Base-by-base conservation (phyloP, 2,329 filamentous ascomycete species). In the Chaetomiaceae sp. region DNA sequence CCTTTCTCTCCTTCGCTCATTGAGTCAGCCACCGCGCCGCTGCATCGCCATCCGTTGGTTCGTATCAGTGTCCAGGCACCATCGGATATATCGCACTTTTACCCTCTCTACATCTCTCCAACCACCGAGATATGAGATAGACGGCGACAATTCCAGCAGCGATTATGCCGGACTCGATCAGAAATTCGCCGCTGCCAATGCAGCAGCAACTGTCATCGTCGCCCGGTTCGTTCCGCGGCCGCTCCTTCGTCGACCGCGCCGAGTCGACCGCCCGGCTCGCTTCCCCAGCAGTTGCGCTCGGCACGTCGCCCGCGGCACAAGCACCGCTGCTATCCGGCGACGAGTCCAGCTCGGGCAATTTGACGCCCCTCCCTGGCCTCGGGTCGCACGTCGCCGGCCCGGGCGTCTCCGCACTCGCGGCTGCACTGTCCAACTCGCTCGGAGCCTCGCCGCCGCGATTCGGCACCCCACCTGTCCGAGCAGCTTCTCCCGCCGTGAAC, bases 341-440 rank as follows among this genome's bases (percentile, higher is more conserved):
- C 1, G 75, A 75, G 45, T 68, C 71, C 18, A 60, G 60, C 56
- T 54, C 61, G n/a, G 72, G 70, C 17, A 68, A 64, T 43, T 66
- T 80, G 47, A 75, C 81, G 32, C 83, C 86, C 30, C 74, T 94
- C 30, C 73, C 83, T 8, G 83, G 79, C 49, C 75, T 76, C 43
- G 79, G 72, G 53, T 76, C 79, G 18, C 84, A 79, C 40, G 68
- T 80, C 7, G 79, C 83, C 6, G 88, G 88, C 1, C 89, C 88
- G 6, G 88, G 88, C 19, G 79, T 89, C 39, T 96, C 91, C 20
- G 90, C 89, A 50, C 78, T 97, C 45, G 89, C 91, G 29, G 86
- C 87, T 20, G 91, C 88, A n/a, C 71, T 96, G 53, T 86, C 86
- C 50, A 82, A 84, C 57, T 86, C 83, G 10, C 69, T 85, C 30